Conservation (phyloP, 352 stramenopile genomes). For the Phytophthora constricta region DNA sequence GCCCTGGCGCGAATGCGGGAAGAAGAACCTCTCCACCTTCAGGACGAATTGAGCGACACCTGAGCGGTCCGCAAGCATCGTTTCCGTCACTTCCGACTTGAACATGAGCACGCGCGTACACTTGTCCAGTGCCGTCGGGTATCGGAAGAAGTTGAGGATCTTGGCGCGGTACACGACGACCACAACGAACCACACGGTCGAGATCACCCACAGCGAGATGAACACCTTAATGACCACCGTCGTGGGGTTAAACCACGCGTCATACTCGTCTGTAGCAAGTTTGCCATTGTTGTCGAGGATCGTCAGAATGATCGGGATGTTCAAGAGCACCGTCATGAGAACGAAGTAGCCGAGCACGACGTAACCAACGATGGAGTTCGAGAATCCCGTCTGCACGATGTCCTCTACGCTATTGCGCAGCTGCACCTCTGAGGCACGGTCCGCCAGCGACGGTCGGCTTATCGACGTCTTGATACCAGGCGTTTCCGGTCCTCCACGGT, state of each 20-base stretch:
- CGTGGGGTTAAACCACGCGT: constrained; percentile 56
- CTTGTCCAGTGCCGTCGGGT: constrained; percentile 42
- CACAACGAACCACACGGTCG: constrained; percentile 53
- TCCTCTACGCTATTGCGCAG: constrained; percentile 54
- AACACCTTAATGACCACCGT: constrained; percentile 68
- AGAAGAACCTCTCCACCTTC: constrained; percentile 55
- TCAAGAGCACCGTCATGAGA: constrained; percentile 60
- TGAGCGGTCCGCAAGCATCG: constrained; percentile 66
- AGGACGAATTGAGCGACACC: constrained; percentile 61
- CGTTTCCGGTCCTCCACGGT: constrained; percentile 59
- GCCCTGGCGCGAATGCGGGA: constrained; percentile 48
- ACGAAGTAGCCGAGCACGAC: constrained; percentile 67
- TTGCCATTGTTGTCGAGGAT: constrained; percentile 69
- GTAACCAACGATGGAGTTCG: constrained; percentile 48
- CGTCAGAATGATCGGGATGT: constrained; percentile 57
- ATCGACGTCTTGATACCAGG: constrained; percentile 39
- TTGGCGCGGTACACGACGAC: constrained; percentile 53
- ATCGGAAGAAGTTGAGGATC: constrained; percentile 72
- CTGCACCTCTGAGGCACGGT: constrained; percentile 52
- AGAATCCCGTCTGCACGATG: constrained; percentile 59
- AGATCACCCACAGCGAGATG: constrained; percentile 65
- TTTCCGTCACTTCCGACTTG: constrained; percentile 62
- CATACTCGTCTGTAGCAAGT: constrained; percentile 49
- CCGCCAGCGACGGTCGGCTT: constrained; percentile 45
- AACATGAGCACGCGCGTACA: constrained; percentile 66